Conservation (phyloP, 2,329 filamentous ascomycete genomes). For the Thelonectria blattea region DNA sequence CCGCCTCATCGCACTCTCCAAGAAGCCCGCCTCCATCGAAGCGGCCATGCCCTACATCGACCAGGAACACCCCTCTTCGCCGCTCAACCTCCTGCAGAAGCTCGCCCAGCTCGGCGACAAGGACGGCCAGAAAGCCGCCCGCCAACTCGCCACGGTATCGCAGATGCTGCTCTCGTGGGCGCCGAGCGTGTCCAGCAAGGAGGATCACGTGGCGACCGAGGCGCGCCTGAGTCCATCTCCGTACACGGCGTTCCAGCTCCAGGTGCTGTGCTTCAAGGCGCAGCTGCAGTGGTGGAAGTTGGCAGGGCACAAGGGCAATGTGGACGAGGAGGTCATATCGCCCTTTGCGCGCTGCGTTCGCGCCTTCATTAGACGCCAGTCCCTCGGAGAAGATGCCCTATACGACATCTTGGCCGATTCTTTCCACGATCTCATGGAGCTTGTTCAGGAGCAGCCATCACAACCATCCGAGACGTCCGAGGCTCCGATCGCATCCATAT, state of each 20-base stretch:
- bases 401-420: slow-evolving; percentile 44
- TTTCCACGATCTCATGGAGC: slow-evolving; percentile 41
- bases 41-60: slow-evolving; percentile 61
- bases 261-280: slow-evolving; percentile 66
- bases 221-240: slow-evolving; percentile 62
- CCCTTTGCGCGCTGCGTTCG: slow-evolving; percentile 68
- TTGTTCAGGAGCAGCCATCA: slow-evolving; percentile 44
- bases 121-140: slow-evolving; percentile 63
- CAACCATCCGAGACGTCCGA: slow-evolving; percentile 46
- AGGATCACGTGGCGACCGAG: slow-evolving; percentile 63
- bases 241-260: slow-evolving; percentile 64
- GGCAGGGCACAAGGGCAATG: slow-evolving; percentile 63
- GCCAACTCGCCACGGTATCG: slow-evolving; percentile 70
- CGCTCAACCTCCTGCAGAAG: slow-evolving; percentile 60
- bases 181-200: slow-evolving; percentile 68
- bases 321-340: slow-evolving; percentile 68
- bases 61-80: slow-evolving; percentile 60
- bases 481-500: slow-evolving; percentile 54
- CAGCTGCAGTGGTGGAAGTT: slow-evolving; percentile 71
- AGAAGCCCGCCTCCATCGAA: slow-evolving; percentile 65
- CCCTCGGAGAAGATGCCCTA: slow-evolving; percentile 46
- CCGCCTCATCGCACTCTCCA: slow-evolving; percentile 65
- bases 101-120: slow-evolving; percentile 51
- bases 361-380: slow-evolving; percentile 63
- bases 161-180: slow-evolving; percentile 70